Evolutionary conservation across 1,284 basidiomycete genomes (phyloP).

Genomic region (Irpex sp.): DNA sequence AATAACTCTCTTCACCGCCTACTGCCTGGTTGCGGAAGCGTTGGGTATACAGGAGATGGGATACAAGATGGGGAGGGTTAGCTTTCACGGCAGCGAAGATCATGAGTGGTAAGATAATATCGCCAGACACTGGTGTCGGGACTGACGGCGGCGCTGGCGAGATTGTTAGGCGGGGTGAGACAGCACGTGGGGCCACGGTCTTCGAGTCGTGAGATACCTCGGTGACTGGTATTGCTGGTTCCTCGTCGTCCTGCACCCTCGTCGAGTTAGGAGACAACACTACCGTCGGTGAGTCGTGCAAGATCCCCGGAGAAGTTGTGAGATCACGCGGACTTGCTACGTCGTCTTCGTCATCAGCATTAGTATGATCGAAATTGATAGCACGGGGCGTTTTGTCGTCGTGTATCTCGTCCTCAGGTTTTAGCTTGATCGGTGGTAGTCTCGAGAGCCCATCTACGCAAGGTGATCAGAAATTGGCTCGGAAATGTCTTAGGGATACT

Average conservation of each 20-base stretch:
- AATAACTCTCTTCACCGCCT: constrained; percentile 85
- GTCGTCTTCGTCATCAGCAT: constrained; percentile 16
- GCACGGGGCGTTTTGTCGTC: constrained; percentile 33
- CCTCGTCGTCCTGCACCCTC: not conserved
- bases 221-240: not conserved
- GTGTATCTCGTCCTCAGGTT: constrained; percentile 47
- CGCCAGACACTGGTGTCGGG: constrained; percentile 57
- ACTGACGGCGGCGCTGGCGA: constrained; percentile 24
- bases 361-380: constrained; percentile 19
- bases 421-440: constrained; percentile 60
- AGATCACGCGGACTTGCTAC: constrained; percentile 3
- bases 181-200: constrained; percentile 7
- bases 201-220: not conserved
- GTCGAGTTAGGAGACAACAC: constrained; percentile 10
- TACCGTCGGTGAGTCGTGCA: constrained; percentile 15
- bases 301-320: not conserved
- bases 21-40: constrained; percentile 75
- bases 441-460: constrained; percentile 59
- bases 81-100: constrained; percentile 89
- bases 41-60: constrained; percentile 82
- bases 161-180: constrained; percentile 22
- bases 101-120: constrained; percentile 82
- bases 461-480: no score
- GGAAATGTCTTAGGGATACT: constrained; percentile 14
- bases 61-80: constrained; percentile 81